Base-by-base conservation (phyloP, 2,329 filamentous ascomycete genomes). In the Alternaria gaisen region DNA sequence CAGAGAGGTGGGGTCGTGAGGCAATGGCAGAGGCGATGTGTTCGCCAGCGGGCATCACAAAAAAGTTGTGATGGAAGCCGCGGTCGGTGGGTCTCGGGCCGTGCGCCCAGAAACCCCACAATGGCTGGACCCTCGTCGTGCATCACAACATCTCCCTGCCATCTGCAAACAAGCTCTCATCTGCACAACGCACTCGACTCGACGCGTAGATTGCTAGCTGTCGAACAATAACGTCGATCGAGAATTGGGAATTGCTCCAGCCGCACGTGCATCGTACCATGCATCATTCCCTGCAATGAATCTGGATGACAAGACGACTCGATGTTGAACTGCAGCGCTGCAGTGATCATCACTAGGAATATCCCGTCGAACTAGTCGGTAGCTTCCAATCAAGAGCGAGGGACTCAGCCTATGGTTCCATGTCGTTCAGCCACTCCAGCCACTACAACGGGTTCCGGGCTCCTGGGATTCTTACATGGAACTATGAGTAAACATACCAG, bases 11-110 rank as follows among this genome's bases (percentile, higher is more conserved):
- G 38, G 36, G 16, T 40, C 7, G 34, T 36, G 14, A 41, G 20
- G 46, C 60, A 66, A 65, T 64, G 61, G 61, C 59, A 32, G 50
- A 24, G 51, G 46, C 34, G 42, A 34, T 55, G 22, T 28, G 11
- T 53, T 56, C 41, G 26, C 57, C 26, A 3, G 43, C 30, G 43
- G 43, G 16, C 53, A 59, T 50, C 20, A 40, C 46, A 63, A 52
- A 60, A 65, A 70, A 67, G 63, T 65, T 68, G 63, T 41, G 42
- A 65, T 51, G 56, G 52, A 47, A 56, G 32, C 51, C 47, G 54
- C 50, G 44, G 53, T 38, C 51, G 46, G 50, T 55, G 43, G 58
- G 60, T 47, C 41, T 60, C 54, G 58, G 61, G 56, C 61, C 56
- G 64, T 50, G 51, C 56, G 14, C 34, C 10, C 20, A 22, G 40